Evolutionary conservation across 768 basidiomycete species (phyloP), one percentile per base, ranked within the genome.

Genomic region (Kwoniella sp.): DNA sequence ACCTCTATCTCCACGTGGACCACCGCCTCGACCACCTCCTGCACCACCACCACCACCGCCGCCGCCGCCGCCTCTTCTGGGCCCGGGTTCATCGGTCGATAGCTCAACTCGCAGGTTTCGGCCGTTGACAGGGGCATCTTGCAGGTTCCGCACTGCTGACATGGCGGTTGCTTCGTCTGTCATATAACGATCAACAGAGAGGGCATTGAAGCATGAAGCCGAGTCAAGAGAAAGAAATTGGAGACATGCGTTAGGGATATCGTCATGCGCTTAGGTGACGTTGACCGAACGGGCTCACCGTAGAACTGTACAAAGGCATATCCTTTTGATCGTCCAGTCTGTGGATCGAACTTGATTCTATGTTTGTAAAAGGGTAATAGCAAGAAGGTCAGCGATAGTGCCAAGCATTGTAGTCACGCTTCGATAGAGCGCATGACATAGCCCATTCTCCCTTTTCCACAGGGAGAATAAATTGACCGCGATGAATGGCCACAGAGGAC

Each of bases 131-230:
- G 93, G 92, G 56, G 87, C 87, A 66, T 91, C 92, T 81, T 96
- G 93, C 55, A 99, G 86, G 77, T 98, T 99, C 74, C 96, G 89
- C 17, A 99, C 92, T 54, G 96, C 96, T 56, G 93, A 95, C 26
- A 87, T 82, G 7, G 96, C 96, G 25, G 96, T 98, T 82, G 96
- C 94, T 80, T 95, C 91, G 82, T 99, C 96, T 82, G 58, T 31
- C 15, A 30, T 28, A 31, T 5, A n/a, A n/a, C 31, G 41, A n/a
- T 2, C 15, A 56, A 4, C 7, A 23, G 54, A 25, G n/a, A 31
- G 23, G 25, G 47, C 7, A 26, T 25, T n/a, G 37, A 22, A 29
- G 52, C 20, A 50, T 4, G 61, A 29, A 63, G 34, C n/a, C n/a
- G n/a, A n/a, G 55, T 52, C 50, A 11, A 11, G 23, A 25, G 50